Evolutionary conservation across 176 grass and related monocot genomes (phyloP).

Genomic region (Avena eriantha): DNA sequence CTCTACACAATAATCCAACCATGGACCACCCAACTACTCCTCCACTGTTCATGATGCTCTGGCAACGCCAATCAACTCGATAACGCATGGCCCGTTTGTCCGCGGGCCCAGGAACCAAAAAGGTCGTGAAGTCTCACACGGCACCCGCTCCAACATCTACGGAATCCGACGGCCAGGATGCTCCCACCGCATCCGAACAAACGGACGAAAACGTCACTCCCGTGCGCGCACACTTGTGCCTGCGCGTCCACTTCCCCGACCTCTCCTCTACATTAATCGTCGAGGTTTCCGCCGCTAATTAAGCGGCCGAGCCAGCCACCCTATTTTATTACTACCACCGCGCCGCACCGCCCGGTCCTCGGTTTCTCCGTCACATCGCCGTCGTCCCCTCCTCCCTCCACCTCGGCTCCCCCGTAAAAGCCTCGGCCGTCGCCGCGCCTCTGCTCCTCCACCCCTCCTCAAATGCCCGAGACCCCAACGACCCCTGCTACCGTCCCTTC

Average conservation of each 20-base stretch:
- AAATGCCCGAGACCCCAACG: conserved; percentile 54
- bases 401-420: background rate
- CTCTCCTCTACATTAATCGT: background rate
- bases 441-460: conserved; percentile 1
- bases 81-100: background rate
- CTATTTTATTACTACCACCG: conserved; percentile 25
- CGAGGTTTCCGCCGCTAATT: conserved; percentile 15
- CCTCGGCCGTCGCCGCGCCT: conserved; percentile 58
- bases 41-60: background rate
- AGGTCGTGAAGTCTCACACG: background rate
- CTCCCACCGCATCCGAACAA: background rate
- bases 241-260: background rate
- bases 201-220: background rate
- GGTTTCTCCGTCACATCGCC: conserved; percentile 66
- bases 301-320: background rate
- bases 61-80: background rate
- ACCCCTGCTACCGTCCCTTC: background rate
- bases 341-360: conserved; percentile 48
- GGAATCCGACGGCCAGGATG: conserved; percentile 35
- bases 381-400: conserved; percentile 20
- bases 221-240: background rate
- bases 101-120: background rate
- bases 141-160: background rate
- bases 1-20: background rate
- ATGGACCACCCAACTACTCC: background rate